Base-by-base conservation (phyloP, 2,329 filamentous ascomycete species). In the Diaporthe vexans region DNA sequence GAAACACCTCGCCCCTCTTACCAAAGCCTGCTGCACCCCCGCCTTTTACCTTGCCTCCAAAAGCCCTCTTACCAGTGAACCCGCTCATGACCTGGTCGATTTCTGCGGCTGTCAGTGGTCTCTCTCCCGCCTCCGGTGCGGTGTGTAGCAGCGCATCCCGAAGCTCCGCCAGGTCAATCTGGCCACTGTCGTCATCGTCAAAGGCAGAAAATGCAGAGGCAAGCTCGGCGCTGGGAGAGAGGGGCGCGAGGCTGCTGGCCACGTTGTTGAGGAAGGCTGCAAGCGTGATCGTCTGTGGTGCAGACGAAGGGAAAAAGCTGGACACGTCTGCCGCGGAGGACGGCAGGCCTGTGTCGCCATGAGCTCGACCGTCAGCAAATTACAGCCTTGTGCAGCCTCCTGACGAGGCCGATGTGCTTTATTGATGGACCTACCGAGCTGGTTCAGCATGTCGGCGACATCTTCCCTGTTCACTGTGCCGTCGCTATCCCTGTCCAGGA, bases 161-260 rank as follows among this genome's bases (percentile, higher is more conserved):
- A 76, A 99, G 84, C 82, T 98, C 95, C 0, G 86, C 89, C 26
- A 97, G 85, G 81, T 98, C 95, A 52, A 98, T 91, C 83, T 98
- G 95, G 4, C 97, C 97, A 79, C 94, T 97, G 81, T 99, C 97
- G 76, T 97, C 95, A 76, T 97, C 94, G 80, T 99, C 97, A 81
- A 98, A 98, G 0, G 97, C 97, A 2, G 95, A 95, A 78, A 99
- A 96, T 0, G 97, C 97, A 1, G 95, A 96, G 26, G 95, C 86
- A 13, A 99, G 89, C 81, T 99, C 97, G 21, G 91, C 89, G 29
- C 91, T 90, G 0, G 94, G 92, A 0, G 94, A 97, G 24, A 98
- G 87, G 0, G 92, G 89, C 1, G 91, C 90, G 4, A 98, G 87
- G 2, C 94, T 89, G 13, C 91, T 90, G 0, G 95, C 94, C 2